phyloP scores from a whole-genome alignment of 2,329 filamentous ascomycete species.

The Fonsecaea monophora region DNA sequence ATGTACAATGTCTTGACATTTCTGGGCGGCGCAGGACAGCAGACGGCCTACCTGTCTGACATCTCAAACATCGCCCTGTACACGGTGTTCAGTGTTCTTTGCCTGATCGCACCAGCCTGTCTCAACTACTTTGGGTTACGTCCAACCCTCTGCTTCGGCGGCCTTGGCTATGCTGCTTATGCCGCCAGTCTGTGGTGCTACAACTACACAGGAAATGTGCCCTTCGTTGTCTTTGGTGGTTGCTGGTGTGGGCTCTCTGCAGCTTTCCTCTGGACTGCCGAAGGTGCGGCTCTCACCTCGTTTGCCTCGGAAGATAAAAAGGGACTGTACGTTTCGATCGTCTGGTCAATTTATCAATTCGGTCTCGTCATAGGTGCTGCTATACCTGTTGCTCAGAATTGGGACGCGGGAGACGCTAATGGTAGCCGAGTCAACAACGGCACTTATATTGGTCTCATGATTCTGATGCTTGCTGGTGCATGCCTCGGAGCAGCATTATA shows the following conservation, averaged over 20 bases:
- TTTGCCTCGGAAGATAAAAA: slow-evolving; percentile 78
- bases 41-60: slow-evolving; percentile 64
- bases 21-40: slow-evolving; percentile 68
- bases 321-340: slow-evolving; percentile 80
- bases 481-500: slow-evolving; percentile 67
- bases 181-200: slow-evolving; percentile 47
- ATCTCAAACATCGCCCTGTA: slow-evolving; percentile 74
- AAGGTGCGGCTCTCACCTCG: slow-evolving; percentile 69
- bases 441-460: slow-evolving; percentile 75
- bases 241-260: slow-evolving; percentile 79
- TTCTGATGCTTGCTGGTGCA: slow-evolving; percentile 72
- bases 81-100: slow-evolving; percentile 66
- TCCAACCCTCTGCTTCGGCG: slow-evolving; percentile 42
- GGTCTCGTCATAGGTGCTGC: slow-evolving; percentile 77
- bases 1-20: slow-evolving; percentile 74
- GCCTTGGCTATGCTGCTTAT: slow-evolving; percentile 46
- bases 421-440: slow-evolving; percentile 66
- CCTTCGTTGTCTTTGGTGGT: slow-evolving; percentile 67
- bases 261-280: slow-evolving; percentile 80
- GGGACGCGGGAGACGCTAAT: slow-evolving; percentile 38
- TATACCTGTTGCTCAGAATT: slow-evolving; percentile 42
- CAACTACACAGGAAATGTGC: slow-evolving; percentile 46
- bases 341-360: slow-evolving; percentile 87
- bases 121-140: slow-evolving; percentile 42
- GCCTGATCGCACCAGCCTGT: slow-evolving; percentile 58